phyloP scores from a whole-genome alignment of 2,329 filamentous ascomycete genomes.

The Passalora sequoiae region DNA sequence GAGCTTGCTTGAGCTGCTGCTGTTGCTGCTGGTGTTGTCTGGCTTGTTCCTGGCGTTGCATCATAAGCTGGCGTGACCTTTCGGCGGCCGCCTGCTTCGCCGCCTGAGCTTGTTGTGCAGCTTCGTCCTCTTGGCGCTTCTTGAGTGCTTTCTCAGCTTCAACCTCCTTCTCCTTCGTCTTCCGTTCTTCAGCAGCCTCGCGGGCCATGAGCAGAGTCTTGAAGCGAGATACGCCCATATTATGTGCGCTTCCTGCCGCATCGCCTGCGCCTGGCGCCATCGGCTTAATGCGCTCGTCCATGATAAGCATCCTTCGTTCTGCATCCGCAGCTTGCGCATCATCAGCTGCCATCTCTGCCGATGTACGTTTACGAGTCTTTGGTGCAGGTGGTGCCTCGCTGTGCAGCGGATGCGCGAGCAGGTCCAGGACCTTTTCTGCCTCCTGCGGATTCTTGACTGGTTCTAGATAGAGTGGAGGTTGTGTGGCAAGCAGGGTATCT shows the following conservation, averaged over 20 bases:
- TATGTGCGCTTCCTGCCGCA: conserved; percentile 61
- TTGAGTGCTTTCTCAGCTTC: conserved; percentile 48
- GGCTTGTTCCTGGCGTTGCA: conserved; percentile 27
- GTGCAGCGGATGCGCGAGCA: conserved; percentile 71
- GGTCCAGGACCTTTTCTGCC: conserved; percentile 65
- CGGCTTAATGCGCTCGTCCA: conserved; percentile 74
- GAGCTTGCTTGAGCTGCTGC: conserved; percentile 21
- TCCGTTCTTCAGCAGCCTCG: conserved; percentile 53
- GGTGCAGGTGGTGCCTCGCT: conserved; percentile 70
- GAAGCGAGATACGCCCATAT: conserved; percentile 83
- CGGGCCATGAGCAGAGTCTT: conserved; percentile 78
- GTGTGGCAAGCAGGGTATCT: conserved; percentile 67
- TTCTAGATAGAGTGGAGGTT: conserved; percentile 70
- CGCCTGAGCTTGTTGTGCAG: conserved; percentile 37
- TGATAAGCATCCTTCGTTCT: conserved; percentile 86
- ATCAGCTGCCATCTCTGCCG: conserved; percentile 90
- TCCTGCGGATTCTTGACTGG: conserved; percentile 66
- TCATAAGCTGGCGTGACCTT: conserved; percentile 47
- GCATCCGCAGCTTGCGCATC: conserved; percentile 84
- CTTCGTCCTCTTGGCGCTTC: conserved; percentile 36
- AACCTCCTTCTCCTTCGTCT: conserved; percentile 54
- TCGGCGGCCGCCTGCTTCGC: conserved; percentile 47
- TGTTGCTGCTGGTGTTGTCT: conserved; percentile 30
- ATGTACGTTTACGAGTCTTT: conserved; percentile 86
- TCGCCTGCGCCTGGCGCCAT: conserved; percentile 62